phyloP scores from a whole-genome alignment of 345 rosid genomes.

The Populus alba region DNA sequence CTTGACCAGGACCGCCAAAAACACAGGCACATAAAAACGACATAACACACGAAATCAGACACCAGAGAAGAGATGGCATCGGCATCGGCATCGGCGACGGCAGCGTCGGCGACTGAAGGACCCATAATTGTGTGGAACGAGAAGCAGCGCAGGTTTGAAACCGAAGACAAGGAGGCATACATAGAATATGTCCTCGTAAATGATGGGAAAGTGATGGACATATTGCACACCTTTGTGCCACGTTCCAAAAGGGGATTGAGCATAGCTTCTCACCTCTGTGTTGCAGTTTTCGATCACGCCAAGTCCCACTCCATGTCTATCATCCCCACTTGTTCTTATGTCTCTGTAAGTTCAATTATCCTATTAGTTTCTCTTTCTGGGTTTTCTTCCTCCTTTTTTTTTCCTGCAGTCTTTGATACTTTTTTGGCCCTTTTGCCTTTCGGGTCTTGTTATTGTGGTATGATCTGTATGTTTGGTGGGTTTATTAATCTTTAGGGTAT shows the following conservation, averaged over 20 bases:
- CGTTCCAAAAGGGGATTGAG: slow-evolving; percentile 76
- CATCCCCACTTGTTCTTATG: slow-evolving; percentile 81
- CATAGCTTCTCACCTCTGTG: slow-evolving; percentile 75
- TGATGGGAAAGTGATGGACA: slow-evolving; percentile 64
- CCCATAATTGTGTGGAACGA: slow-evolving; percentile 67
- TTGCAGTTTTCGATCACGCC: slow-evolving; percentile 76
- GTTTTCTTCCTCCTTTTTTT: background rate
- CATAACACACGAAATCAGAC: background rate
- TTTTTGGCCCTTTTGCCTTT: background rate
- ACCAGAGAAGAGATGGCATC: slow-evolving; percentile 19
- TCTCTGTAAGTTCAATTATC: slow-evolving; percentile 48
- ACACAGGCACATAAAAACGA: background rate
- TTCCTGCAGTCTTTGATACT: background rate
- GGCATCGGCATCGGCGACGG: background rate
- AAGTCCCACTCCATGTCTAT: slow-evolving; percentile 56
- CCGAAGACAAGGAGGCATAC: slow-evolving; percentile 82
- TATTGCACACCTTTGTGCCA: slow-evolving; percentile 79
- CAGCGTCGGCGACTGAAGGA: slow-evolving; percentile 12
- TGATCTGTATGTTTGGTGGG: background rate
- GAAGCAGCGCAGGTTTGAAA: slow-evolving; percentile 55
- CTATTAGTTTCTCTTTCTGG: background rate
- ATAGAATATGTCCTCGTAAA: slow-evolving; percentile 55
- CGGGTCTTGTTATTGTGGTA: background rate
- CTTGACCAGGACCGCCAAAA: background rate
- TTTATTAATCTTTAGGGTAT: too few species aligned